Evolutionary conservation across 805 yeast species (phyloP).

Genomic region (Yarrowia porcina): DNA sequence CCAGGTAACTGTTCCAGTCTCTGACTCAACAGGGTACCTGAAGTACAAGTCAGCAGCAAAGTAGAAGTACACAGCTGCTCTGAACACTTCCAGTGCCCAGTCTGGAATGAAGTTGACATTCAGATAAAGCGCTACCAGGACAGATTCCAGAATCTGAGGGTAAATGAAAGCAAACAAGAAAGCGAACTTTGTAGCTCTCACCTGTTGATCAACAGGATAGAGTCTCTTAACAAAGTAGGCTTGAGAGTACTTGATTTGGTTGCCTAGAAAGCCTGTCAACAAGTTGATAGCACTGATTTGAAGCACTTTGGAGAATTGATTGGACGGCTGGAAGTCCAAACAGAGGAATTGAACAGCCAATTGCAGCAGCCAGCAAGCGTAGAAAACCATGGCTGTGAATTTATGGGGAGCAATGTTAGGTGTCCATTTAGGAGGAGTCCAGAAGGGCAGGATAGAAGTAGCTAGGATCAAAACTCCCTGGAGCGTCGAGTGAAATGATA

Average conservation of each 20-base stretch:
- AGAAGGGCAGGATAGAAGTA: background rate
- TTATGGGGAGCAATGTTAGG: background rate
- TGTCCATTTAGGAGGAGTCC: background rate
- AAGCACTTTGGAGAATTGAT: background rate
- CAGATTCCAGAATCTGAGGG: background rate
- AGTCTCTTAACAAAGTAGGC: slow-evolving; percentile 5
- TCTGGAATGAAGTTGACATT: background rate
- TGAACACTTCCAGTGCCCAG: background rate
- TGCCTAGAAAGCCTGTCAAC: background rate
- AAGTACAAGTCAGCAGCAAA: background rate
- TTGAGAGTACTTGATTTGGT: slow-evolving; percentile 10
- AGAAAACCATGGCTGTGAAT: background rate
- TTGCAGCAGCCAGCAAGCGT: slow-evolving; percentile 6
- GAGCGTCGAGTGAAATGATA: background rate
- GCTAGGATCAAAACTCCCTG: background rate
- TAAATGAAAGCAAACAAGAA: background rate
- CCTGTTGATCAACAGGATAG: background rate
- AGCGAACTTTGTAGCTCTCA: background rate
- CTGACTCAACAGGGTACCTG: background rate
- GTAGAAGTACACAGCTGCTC: background rate
- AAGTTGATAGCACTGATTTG: background rate
- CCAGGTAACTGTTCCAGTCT: background rate
- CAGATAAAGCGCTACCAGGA: background rate
- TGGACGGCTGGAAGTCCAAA: background rate
- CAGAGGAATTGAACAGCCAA: background rate